A percentile compares a stretch with the other conserved stretches of the same genome.
These are phyloP conservation scores for Pisolithus albus DNA, from an alignment of 768 basidiomycete genomes.

Conservation along the genomic window DNA sequence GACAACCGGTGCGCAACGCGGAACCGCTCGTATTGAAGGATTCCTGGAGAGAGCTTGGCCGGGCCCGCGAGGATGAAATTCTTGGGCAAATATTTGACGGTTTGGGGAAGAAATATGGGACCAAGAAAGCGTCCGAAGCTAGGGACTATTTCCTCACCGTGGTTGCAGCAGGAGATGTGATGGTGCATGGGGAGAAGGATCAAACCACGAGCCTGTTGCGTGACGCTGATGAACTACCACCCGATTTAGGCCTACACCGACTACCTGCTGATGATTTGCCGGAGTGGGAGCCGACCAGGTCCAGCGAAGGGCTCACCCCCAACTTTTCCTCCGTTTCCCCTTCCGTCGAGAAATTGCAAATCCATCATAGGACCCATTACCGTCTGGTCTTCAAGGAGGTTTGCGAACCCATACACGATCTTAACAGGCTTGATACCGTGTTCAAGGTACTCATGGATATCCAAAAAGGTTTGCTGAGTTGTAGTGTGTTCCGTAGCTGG, in stretches of 20 bases:
- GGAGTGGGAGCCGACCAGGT: not conserved
- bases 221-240: not conserved
- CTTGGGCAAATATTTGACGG: not conserved
- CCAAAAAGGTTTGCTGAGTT: no score
- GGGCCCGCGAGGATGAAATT: not conserved
- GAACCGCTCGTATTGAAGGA: no score
- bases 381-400: no score
- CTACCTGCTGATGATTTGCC: not conserved
- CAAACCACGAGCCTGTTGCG: not conserved
- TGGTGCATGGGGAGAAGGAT: not conserved
- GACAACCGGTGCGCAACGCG: no score
- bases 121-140: not conserved
- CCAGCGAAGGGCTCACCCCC: not conserved
- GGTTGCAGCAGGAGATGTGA: not conserved
- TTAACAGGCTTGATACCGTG: no score
- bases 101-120: not conserved
- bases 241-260: not conserved
- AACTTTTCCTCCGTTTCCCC: not conserved
- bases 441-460: no score
- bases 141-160: not conserved
- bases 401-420: no score
- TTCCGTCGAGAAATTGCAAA: no score
- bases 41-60: no score
- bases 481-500: no score
- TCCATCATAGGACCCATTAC: no score